These are phyloP conservation scores for Penicillium maclennaniae DNA, from an alignment of 495 filamentous ascomycete species.

Conservation along the genomic window DNA sequence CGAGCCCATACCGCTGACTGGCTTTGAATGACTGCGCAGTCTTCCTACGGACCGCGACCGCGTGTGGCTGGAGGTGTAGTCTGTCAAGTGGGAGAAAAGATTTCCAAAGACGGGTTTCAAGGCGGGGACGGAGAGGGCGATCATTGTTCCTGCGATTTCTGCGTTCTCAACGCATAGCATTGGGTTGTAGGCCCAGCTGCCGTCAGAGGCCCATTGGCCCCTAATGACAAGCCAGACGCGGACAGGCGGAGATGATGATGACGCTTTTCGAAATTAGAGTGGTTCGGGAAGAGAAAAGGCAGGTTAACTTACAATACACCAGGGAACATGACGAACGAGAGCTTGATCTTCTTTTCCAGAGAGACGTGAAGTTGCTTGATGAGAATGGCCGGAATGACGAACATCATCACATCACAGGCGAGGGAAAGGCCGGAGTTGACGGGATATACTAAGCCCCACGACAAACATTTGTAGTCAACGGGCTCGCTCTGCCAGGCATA, in stretches of 20 bases:
- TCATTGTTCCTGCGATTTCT: constrained; percentile 41
- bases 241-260: constrained; percentile 37
- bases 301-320: constrained; percentile 37
- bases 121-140: constrained; percentile 44
- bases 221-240: constrained; percentile 41
- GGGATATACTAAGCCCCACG: constrained; percentile 43
- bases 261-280: constrained; percentile 26
- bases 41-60: constrained; percentile 17
- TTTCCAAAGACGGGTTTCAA: constrained; percentile 41
- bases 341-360: constrained; percentile 31
- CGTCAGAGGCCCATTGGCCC: constrained; percentile 38
- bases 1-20: constrained; percentile 12
- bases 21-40: constrained; percentile 19
- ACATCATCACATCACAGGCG: constrained; percentile 42
- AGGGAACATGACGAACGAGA: constrained; percentile 41
- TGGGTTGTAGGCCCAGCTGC: constrained; percentile 43
- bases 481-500: constrained; percentile 38
- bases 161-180: constrained; percentile 43
- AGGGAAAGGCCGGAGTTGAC: constrained; percentile 42
- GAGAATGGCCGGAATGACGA: constrained; percentile 39
- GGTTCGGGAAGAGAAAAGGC: too few species aligned
- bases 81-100: constrained; percentile 22
- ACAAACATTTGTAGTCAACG: constrained; percentile 32
- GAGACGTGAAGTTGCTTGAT: constrained; percentile 36
- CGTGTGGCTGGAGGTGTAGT: constrained; percentile 25